A percentile compares a stretch with the other conserved stretches of the same genome.
Evolutionary conservation across 495 filamentous ascomycete genomes (phyloP).

Genomic region (Annulohypoxylon nitens): DNA sequence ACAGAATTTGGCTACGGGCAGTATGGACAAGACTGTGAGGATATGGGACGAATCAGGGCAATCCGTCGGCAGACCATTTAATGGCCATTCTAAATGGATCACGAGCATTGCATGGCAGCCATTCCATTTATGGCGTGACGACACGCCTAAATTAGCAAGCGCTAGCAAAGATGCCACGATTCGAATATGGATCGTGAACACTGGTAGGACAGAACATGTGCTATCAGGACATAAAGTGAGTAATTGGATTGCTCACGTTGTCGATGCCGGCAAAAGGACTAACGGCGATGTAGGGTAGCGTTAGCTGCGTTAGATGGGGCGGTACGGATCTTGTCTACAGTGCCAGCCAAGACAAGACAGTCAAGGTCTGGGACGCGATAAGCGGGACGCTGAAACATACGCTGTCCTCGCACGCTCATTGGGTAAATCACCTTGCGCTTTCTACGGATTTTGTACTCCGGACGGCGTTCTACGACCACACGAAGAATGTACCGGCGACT

Average conservation of each 20-base stretch:
- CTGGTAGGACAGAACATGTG: constrained; percentile 81
- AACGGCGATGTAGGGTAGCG: constrained; percentile 60
- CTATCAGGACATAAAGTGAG: constrained; percentile 85
- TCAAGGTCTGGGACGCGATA: constrained; percentile 90
- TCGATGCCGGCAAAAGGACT: constrained; percentile 23
- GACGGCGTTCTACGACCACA: constrained; percentile 90
- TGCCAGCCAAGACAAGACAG: constrained; percentile 90
- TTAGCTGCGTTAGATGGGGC: constrained; percentile 95
- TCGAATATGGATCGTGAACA: constrained; percentile 86
- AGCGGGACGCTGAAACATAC: constrained; percentile 84
- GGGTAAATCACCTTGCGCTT: constrained; percentile 95
- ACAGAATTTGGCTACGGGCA: constrained; percentile 85
- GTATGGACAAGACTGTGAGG: constrained; percentile 92
- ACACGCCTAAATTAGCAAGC: constrained; percentile 83
- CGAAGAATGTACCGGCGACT: constrained; percentile 70
- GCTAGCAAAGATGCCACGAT: constrained; percentile 92
- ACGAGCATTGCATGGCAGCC: constrained; percentile 93
- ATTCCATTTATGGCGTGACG: constrained; percentile 83
- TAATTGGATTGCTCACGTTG: not conserved
- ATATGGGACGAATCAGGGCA: constrained; percentile 92
- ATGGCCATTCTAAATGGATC: constrained; percentile 93
- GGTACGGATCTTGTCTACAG: constrained; percentile 89
- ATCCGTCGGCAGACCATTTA: constrained; percentile 78
- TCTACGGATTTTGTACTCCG: constrained; percentile 94
- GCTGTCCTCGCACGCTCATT: constrained; percentile 87